Base-by-base conservation (phyloP, 2,329 filamentous ascomycete genomes). In the Phaeosphaeriaceae sp. region DNA sequence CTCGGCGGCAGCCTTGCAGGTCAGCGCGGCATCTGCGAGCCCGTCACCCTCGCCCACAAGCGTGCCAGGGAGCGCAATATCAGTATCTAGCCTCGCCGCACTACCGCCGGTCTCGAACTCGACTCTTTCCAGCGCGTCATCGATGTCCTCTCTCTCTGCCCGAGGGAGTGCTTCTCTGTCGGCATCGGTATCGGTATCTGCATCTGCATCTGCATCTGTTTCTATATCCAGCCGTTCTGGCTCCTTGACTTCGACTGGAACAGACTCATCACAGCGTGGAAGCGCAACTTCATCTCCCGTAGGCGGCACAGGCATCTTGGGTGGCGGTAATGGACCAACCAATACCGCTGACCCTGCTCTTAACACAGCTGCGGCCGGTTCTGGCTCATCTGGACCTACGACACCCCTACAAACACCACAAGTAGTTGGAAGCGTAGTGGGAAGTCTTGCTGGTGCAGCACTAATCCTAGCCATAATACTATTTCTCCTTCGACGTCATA, bases 401-500 rank as follows among this genome's bases (percentile, higher is more conserved):
- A 63, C 67, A 17, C 71, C 77, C 21, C 73, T 81, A 7, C 78
- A 79, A 47, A 86, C 84, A 23, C 82, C 83, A 17, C 81, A 82
- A 58, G 83, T 89, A 3, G 85, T 88, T 21, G 87, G 87, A 8
- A 86, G 86, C 49, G 85, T 89, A n/a, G 81, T 89, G 24, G 87
- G 87, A 17, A 86, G 86, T 48, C 80, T 88, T 51, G 86, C 86
- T 32, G 87, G 86, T 26, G 69, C 85, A 32, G 83, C 85, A 13
- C 70, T 86, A 8, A 69, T 86, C 8, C 68, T 85, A 9, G 69
- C 83, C 11, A 75, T 85, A 30, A 71, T 87, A 11, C 71, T 89
- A 53, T 73, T 88, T 30, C 73, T 88, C 54, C 76, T 86, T 49
- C 79, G 81, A 58, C 83, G 84, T 68, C 85, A 84, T 70, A 82